Conservation (phyloP, 169 alveolate genomes). For the Cystoisospora suis region DNA sequence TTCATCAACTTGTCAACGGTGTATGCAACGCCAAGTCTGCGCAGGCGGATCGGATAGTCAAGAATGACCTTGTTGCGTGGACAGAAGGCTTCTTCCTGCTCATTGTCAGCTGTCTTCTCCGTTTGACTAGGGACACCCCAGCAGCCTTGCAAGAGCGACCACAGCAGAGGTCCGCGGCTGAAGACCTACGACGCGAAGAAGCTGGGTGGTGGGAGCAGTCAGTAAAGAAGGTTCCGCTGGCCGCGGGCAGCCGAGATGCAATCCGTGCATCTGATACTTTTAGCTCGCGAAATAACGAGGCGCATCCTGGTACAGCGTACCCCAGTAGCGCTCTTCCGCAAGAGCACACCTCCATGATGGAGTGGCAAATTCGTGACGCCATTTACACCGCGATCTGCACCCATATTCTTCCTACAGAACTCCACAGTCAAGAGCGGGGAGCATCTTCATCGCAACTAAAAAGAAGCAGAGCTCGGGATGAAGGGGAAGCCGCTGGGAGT, state of each 20-base stretch:
- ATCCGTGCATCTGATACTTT: too few relatives aligned
- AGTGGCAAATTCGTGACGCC: conserved; percentile 3
- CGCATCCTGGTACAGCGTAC: neutral
- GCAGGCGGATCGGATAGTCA: conserved; percentile 7
- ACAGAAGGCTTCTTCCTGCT: conserved; percentile 41
- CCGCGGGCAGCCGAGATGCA: too few relatives aligned
- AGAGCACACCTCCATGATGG: neutral
- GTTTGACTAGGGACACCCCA: conserved; percentile 17
- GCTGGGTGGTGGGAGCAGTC: neutral
- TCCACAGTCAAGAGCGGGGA: too few relatives aligned
- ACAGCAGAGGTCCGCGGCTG: neutral
- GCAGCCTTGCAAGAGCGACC: conserved; percentile 36
- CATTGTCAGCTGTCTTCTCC: neutral
- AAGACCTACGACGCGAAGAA: neutral
- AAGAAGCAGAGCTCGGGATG: too few relatives aligned
- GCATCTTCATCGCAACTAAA: too few relatives aligned
- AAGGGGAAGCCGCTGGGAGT: neutral
- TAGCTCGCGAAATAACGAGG: neutral
- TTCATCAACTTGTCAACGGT: conserved; percentile 52
- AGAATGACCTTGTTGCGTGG: conserved; percentile 35
- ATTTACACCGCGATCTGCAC: conserved; percentile 4
- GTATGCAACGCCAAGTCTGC: conserved; percentile 4
- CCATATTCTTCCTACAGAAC: neutral
- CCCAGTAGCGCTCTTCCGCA: neutral
- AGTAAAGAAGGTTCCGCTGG: neutral